A percentile compares a stretch with the other conserved stretches of the same genome.
phyloP scores from a whole-genome alignment of 768 basidiomycete genomes.

The Holtermannia corniformis region DNA sequence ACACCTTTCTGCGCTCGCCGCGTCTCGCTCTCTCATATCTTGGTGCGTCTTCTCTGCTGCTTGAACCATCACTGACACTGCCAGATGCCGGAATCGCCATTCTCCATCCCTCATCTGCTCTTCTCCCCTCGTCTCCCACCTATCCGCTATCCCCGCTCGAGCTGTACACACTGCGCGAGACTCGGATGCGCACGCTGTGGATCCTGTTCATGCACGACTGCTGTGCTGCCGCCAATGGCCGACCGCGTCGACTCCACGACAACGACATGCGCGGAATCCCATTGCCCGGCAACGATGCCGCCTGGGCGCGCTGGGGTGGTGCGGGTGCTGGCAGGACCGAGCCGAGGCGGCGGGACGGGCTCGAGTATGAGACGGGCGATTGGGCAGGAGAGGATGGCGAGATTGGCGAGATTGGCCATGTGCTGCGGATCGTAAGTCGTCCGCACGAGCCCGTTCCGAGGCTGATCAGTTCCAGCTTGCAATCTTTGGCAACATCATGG shows the following conservation, averaged over 20 bases:
- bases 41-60: neutral
- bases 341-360: conserved; percentile 19
- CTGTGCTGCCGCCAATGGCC: conserved; percentile 25
- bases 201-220: conserved; percentile 31
- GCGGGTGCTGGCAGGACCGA: conserved; percentile 11
- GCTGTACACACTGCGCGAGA: conserved; percentile 26
- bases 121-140: conserved; percentile 11
- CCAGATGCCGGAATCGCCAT: conserved; percentile 24
- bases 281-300: conserved; percentile 29
- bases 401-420: conserved; percentile 38
- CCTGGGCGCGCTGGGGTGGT: conserved; percentile 27
- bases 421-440: conserved; percentile 34
- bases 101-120: conserved; percentile 7
- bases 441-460: neutral
- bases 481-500: conserved; percentile 35
- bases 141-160: conserved; percentile 14
- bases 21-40: conserved; percentile 21
- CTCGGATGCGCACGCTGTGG: conserved; percentile 34
- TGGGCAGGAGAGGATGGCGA: conserved; percentile 28
- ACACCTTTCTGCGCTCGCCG: conserved; percentile 21
- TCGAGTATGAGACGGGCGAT: conserved; percentile 17
- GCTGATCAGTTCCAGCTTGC: conserved; percentile 19
- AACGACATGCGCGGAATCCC: conserved; percentile 22
- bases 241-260: conserved; percentile 20
- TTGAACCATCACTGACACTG: neutral